Conservation (phyloP, 78 protist species). For the Dictyostelium firmibasis region DNA sequence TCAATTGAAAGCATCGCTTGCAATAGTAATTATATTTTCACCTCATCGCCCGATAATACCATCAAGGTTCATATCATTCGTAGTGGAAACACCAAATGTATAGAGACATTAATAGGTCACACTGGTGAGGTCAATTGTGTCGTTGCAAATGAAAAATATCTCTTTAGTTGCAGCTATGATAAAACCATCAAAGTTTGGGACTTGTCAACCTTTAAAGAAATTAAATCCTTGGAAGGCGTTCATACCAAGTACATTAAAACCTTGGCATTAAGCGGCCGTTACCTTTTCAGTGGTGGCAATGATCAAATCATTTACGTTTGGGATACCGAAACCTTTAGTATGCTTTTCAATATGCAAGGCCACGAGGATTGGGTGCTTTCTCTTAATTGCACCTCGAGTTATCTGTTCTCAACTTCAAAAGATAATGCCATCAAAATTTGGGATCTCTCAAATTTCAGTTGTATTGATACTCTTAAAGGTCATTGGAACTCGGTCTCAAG, state of each 20-base stretch:
- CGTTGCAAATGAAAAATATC: conserved; percentile 47
- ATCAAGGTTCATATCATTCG: conserved; percentile 54
- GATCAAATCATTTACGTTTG: conserved; percentile 60
- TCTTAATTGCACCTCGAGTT: background rate
- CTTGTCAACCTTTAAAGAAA: conserved; percentile 31
- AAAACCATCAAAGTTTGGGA: conserved; percentile 69
- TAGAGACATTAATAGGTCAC: conserved; percentile 55
- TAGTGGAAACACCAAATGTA: background rate
- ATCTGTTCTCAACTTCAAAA: conserved; percentile 58
- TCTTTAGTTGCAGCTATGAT: conserved; percentile 52
- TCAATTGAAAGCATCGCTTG: conserved; percentile 38
- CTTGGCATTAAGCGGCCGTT: conserved; percentile 38
- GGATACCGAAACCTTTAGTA: conserved; percentile 55
- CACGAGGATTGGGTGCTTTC: conserved; percentile 77
- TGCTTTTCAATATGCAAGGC: conserved; percentile 67
- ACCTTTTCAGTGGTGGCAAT: conserved; percentile 64
- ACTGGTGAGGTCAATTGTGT: conserved; percentile 61
- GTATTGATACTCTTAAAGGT: conserved; percentile 67
- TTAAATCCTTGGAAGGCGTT: conserved; percentile 36
- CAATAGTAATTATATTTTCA: conserved; percentile 52
- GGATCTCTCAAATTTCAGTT: conserved; percentile 59
- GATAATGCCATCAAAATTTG: conserved; percentile 73
- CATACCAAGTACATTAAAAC: conserved; percentile 63
- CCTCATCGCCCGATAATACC: conserved; percentile 63
- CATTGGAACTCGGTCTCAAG: conserved; percentile 62